Percentiles rank a stretch among this genome's conserved stretches.
Evolutionary conservation across 2,329 filamentous ascomycete species (phyloP).

Genomic region (Calonectria leucothoes): DNA sequence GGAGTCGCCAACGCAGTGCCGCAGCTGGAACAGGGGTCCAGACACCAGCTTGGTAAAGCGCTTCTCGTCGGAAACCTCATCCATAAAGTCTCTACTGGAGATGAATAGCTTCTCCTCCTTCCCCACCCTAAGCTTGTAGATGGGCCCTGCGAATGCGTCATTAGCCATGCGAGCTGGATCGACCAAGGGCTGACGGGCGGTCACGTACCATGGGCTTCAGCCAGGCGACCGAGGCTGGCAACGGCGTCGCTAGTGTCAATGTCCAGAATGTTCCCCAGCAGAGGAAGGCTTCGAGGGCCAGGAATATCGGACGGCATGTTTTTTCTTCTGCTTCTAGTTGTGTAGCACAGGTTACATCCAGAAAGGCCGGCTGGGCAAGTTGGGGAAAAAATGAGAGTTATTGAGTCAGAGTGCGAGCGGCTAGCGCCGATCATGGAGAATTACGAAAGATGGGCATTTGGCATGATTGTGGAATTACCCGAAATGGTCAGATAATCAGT

Average conservation of each 20-base stretch:
- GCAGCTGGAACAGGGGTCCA: conserved; percentile 49
- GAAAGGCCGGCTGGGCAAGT: background rate
- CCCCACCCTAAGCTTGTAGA: conserved; percentile 19
- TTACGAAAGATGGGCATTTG: background rate
- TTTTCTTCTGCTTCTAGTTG: background rate
- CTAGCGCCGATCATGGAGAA: conserved; percentile 11
- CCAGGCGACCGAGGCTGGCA: conserved; percentile 8
- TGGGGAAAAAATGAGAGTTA: background rate
- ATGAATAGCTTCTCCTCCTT: conserved; percentile 19
- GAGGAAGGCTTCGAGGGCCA: conserved; percentile 8
- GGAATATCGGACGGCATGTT: conserved; percentile 15
- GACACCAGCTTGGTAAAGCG: conserved; percentile 66
- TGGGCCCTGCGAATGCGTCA: background rate
- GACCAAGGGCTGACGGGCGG: background rate
- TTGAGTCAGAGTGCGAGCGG: background rate
- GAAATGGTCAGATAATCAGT: conserved; percentile 10
- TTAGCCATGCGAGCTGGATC: background rate
- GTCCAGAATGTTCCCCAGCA: conserved; percentile 19
- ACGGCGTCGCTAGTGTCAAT: conserved; percentile 18
- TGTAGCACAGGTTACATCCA: background rate
- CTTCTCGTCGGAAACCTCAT: conserved; percentile 70
- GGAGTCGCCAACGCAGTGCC: conserved; percentile 66
- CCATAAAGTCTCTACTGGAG: conserved; percentile 45
- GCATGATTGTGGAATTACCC: conserved; percentile 11
- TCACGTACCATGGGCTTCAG: conserved; percentile 9